These are phyloP conservation scores for Warburgia ugandensis DNA, from an alignment of 164 flowering plant genomes.

Conservation along the genomic window DNA sequence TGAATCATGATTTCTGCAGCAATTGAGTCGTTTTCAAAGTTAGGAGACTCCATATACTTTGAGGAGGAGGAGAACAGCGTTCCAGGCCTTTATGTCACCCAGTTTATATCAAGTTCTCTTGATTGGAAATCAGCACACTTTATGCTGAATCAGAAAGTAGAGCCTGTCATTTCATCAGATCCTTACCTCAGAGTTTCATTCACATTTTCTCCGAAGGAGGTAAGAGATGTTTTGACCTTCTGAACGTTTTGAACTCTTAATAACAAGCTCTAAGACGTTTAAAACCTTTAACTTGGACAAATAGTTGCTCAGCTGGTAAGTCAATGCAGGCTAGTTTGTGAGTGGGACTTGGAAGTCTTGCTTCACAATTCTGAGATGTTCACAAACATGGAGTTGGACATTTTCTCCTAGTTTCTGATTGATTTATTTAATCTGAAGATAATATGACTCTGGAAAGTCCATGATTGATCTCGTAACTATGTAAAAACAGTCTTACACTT, in stretches of 20 bases:
- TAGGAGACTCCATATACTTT: conserved; percentile 95
- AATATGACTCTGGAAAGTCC: too few species aligned
- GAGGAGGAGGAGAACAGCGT: conserved; percentile 46
- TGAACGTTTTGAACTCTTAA: not conserved
- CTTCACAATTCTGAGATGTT: too few species aligned
- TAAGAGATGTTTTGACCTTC: conserved; percentile 2
- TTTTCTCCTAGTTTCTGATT: too few species aligned
- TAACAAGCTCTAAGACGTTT: not conserved
- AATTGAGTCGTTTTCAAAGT: conserved; percentile 90
- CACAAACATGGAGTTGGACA: too few species aligned
- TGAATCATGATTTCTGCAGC: conserved; percentile 31
- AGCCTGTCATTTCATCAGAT: conserved; percentile 60
- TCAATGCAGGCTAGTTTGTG: too few species aligned
- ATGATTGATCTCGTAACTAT: too few species aligned
- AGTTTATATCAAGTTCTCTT: conserved; percentile 73
- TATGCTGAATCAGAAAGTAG: conserved; percentile 45
- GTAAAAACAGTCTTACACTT: too few species aligned
- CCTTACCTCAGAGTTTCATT: conserved; percentile 47
- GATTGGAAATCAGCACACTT: conserved; percentile 58
- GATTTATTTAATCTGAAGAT: too few species aligned
- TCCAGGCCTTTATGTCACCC: conserved; percentile 64
- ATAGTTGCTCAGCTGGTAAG: too few species aligned
- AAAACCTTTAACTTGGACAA: too few species aligned
- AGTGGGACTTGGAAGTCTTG: too few species aligned
- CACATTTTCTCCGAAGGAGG: conserved; percentile 41